Base-by-base conservation (phyloP, 1,284 basidiomycete genomes). In the Puccinia novopanici region DNA sequence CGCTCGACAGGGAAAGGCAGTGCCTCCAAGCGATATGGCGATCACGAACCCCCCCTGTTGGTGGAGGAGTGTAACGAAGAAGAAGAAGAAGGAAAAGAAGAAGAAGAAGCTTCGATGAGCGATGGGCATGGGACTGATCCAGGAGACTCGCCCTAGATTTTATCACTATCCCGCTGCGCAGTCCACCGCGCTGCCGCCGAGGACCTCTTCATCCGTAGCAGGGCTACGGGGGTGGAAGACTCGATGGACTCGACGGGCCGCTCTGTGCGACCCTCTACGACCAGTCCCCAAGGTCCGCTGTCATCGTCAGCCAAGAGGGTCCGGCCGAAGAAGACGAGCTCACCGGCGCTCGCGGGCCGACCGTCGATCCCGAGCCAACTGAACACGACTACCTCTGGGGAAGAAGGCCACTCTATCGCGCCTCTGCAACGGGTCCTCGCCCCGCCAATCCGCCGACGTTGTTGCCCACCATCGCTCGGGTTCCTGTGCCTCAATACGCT, bases 71-170 rank as follows among this genome's bases (percentile, higher is more conserved):
- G n/a, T n/a, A n/a, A n/a, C n/a, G n/a, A n/a, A n/a, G n/a, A n/a
- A n/a, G n/a, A 37, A 52, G 24, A n/a, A n/a, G n/a, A n/a, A n/a
- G 34, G 50, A 40, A 40, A 74, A 40, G 72, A 61, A 42, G 72
- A 71, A 6, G 57, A 61, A 24, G 67, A 72, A 72, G 70, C 17
- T 34, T 55, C 70, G 45, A 30, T 6, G 13, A 61, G 40, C 42
- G 72, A 74, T 22, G 40, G 17, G 22, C 54, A 74, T 19, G 54
- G 13, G 19, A 57, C 71, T 19, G 54, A 74, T 42, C 34, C 37
- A 30, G 71, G 50, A 2, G 54, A 74, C 34, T 74, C 71, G 40
- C 71, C 34, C 37, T 74, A 42, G 54, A 74, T 24, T 57, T 74
- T 22, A 55, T 57, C 42, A 59, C 50, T 6, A 55, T 74, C 30